phyloP scores from a whole-genome alignment of 257 asterid species.

The Apocynum venetum region DNA sequence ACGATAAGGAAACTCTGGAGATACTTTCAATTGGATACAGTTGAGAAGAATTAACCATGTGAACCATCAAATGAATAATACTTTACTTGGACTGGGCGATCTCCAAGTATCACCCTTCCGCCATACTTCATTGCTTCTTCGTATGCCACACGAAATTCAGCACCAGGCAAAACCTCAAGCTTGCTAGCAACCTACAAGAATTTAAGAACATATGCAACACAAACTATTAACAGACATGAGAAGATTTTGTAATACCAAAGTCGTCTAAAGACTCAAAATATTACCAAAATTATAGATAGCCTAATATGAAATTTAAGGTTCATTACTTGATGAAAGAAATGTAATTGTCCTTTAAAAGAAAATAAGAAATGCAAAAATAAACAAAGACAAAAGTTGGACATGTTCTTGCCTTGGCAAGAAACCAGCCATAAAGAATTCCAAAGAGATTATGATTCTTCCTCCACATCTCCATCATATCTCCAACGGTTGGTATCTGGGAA shows the following conservation, averaged over 20 bases:
- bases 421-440: conserved; percentile 93
- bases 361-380: neutral
- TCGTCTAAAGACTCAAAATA: neutral
- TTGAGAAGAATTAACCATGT: neutral
- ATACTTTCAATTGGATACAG: neutral
- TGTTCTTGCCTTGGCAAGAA: conserved; percentile 74
- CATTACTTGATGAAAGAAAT: neutral
- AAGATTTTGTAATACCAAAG: neutral
- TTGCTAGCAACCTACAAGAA: conserved; percentile 67
- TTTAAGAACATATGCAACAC: conserved; percentile 11
- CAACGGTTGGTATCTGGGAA: conserved; percentile 57
- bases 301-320: neutral
- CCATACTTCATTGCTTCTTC: conserved; percentile 95
- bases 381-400: neutral
- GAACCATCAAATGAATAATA: neutral
- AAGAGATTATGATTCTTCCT: conserved; percentile 75
- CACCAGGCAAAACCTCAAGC: conserved; percentile 92
- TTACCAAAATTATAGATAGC: neutral
- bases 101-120: conserved; percentile 92
- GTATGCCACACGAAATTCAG: conserved; percentile 91
- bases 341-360: neutral
- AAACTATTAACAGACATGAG: conserved; percentile 9
- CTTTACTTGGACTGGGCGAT: conserved; percentile 83
- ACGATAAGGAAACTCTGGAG: neutral
- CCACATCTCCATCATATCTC: conserved; percentile 90